Evolutionary conservation across 306 rosid genomes (phyloP).

Genomic region (Alnus glutinosa): DNA sequence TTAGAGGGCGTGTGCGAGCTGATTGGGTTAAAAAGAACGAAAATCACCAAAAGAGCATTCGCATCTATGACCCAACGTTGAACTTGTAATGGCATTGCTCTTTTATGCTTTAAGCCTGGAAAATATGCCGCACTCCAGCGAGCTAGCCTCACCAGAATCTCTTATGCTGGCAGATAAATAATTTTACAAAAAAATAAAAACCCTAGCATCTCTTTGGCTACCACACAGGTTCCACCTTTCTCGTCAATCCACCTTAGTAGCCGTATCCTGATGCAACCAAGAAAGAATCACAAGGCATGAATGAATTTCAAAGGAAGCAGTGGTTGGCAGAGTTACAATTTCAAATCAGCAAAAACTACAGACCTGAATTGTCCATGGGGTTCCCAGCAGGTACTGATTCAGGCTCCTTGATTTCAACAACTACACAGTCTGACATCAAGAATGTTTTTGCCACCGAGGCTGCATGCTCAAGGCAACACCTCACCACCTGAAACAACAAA

Average conservation of each 20-base stretch:
- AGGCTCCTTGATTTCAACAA: constrained; percentile 97
- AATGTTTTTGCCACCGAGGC: constrained; percentile 96
- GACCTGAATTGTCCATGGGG: constrained; percentile 98
- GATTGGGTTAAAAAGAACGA: no score
- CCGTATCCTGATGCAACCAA: constrained; percentile 57
- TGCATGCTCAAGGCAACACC: constrained; percentile 99
- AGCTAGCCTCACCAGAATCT: constrained; percentile 18
- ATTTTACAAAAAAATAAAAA: constrained; percentile 17
- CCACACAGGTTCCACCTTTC: not conserved
- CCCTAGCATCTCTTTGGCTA: not conserved
- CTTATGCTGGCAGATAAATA: not conserved
- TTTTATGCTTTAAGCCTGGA: not conserved
- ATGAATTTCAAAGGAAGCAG: no score
- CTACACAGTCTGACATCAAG: constrained; percentile 98
- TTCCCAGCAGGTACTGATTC: constrained; percentile 68
- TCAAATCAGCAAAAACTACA: not conserved
- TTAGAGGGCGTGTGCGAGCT: no score
- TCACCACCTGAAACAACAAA: constrained; percentile 64
- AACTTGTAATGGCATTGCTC: no score
- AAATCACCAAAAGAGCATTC: no score
- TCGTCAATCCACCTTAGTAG: constrained; percentile 22
- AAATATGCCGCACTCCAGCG: constrained; percentile 9
- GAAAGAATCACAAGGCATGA: not conserved
- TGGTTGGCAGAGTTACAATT: not conserved
- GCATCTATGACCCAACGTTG: no score